Base-by-base conservation (phyloP, 768 basidiomycete species). In the Candolleomyces aberdarensis region DNA sequence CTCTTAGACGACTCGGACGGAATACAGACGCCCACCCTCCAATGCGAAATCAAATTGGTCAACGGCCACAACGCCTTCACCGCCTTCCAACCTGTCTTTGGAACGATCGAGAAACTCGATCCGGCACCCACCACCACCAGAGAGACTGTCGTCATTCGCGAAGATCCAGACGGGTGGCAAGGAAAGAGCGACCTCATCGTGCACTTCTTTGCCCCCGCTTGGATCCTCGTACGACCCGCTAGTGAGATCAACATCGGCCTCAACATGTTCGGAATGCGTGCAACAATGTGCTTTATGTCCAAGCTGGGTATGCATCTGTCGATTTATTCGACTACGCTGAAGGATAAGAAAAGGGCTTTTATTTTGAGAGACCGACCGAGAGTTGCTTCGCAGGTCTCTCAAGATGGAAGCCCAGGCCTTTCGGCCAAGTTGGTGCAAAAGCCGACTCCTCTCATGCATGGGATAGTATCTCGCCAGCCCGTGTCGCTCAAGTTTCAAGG, bases 141-240 rank as follows among this genome's bases (percentile, higher is more conserved):
- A 48, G 9, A 20, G 46, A 48, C 17, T 15, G 66, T 67, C 10
- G 54, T 62, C 1, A 71, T 75, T 14, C 56, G 63, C 6, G 78
- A 78, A 62, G 77, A 79, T 58, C 39, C 57, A 14, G 40, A 53
- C 15, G 71, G 74, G 19, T 72, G 72, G 70, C 43, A 61, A 1
- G 78, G 79, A 10, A 62, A 58, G 5, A 75, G 76, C 20, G 59
- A 72, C 1, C 60, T 79, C 50, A 67, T 79, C n/a, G 71, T 73
- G 9, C 72, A 73, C 3, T 78, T 80, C 50, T 69, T 69, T 43
- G 64, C 74, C 29, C 69, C 77, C 3, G 58, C 69, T 0, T 72
- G 71, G 71, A 63, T 75, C 19, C 66, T 79, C 19, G 69, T 65
- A 8, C 40, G 64, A n/a, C 60, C 63, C 6, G 67, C 67, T 1